Percentiles rank a stretch among this genome's conserved stretches.
These are phyloP conservation scores for Neonectria punicea DNA, from an alignment of 2,329 filamentous ascomycete genomes.

Conservation along the genomic window DNA sequence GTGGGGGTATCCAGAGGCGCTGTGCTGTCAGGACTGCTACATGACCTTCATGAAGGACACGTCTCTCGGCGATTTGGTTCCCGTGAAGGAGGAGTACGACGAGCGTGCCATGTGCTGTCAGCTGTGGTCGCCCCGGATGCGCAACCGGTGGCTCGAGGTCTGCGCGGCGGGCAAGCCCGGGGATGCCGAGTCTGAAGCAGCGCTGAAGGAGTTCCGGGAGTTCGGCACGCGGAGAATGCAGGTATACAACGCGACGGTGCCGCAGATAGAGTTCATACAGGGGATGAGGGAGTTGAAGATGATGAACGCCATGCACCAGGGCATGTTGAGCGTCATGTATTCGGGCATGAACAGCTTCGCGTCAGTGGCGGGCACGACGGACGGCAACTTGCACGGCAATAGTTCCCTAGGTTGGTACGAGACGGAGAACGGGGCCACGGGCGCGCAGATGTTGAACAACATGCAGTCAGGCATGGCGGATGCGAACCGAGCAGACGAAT, in stretches of 20 bases:
- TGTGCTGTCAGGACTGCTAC: slow-evolving; percentile 51
- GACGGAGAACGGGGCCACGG: slow-evolving; percentile 48
- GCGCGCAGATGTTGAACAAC: slow-evolving; percentile 47
- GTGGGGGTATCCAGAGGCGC: slow-evolving; percentile 49
- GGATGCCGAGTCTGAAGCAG: slow-evolving; percentile 38
- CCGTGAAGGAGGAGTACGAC: slow-evolving; percentile 40
- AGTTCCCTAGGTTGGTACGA: slow-evolving; percentile 49
- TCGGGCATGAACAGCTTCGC: slow-evolving; percentile 45
- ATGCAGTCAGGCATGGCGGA: slow-evolving; percentile 46
- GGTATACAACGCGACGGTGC: slow-evolving; percentile 45
- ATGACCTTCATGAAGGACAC: slow-evolving; percentile 45
- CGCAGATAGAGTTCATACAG: slow-evolving; percentile 43
- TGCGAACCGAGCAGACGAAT: slow-evolving; percentile 41
- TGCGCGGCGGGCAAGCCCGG: slow-evolving; percentile 43
- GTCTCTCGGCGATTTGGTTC: slow-evolving; percentile 37
- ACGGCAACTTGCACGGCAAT: slow-evolving; percentile 48
- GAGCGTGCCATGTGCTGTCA: slow-evolving; percentile 47
- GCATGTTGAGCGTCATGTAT: slow-evolving; percentile 48
- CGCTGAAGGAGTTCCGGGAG: slow-evolving; percentile 41
- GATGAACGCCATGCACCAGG: slow-evolving; percentile 49
- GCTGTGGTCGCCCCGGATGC: slow-evolving; percentile 53
- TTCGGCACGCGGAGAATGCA: slow-evolving; percentile 43
- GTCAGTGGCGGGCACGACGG: slow-evolving; percentile 40
- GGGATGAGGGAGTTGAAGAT: slow-evolving; percentile 45
- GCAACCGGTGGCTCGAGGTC: slow-evolving; percentile 45